A percentile compares a stretch with the other conserved stretches of the same genome.
Conservation (phyloP, 106 monocot species). For the Allium cepa region DNA sequence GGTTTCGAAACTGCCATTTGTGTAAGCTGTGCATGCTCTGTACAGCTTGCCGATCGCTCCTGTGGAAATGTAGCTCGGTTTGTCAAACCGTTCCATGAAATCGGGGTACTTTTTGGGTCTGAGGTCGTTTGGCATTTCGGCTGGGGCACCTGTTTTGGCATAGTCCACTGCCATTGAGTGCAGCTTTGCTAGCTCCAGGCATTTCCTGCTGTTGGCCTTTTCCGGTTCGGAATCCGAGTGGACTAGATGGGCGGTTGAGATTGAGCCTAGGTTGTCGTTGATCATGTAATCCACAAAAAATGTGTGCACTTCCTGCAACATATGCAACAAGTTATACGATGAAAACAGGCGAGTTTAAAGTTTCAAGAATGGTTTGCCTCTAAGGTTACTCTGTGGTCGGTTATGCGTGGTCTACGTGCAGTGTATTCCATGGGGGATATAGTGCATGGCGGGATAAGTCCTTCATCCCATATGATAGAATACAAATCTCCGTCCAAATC, state of each 20-base stretch:
- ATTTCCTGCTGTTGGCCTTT: conserved; percentile 74
- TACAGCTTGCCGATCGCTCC: conserved; percentile 86
- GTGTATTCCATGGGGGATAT: conserved; percentile 88
- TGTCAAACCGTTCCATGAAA: conserved; percentile 90
- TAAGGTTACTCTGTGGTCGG: conserved; percentile 82
- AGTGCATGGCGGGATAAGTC: conserved; percentile 54
- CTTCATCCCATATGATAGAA: conserved; percentile 81
- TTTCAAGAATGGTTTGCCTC: conserved; percentile 31
- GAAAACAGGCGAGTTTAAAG: background rate
- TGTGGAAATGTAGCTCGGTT: conserved; percentile 45
- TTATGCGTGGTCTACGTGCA: conserved; percentile 55
- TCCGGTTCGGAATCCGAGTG: conserved; percentile 53
- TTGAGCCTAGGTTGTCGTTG: conserved; percentile 74
- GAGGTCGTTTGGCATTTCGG: conserved; percentile 78
- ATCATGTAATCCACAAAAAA: conserved; percentile 95
- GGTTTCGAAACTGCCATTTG: background rate
- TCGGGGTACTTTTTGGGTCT: conserved; percentile 78
- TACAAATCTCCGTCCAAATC: conserved; percentile 96
- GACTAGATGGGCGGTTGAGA: conserved; percentile 84
- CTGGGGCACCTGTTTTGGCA: conserved; percentile 88
- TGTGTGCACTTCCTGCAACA: conserved; percentile 88
- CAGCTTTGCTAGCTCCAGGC: conserved; percentile 70
- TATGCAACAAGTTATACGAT: background rate
- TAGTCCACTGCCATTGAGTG: conserved; percentile 97
- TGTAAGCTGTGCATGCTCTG: conserved; percentile 8